Base-by-base conservation (phyloP, 2,329 filamentous ascomycete species). In the Verticillium dahliae region DNA sequence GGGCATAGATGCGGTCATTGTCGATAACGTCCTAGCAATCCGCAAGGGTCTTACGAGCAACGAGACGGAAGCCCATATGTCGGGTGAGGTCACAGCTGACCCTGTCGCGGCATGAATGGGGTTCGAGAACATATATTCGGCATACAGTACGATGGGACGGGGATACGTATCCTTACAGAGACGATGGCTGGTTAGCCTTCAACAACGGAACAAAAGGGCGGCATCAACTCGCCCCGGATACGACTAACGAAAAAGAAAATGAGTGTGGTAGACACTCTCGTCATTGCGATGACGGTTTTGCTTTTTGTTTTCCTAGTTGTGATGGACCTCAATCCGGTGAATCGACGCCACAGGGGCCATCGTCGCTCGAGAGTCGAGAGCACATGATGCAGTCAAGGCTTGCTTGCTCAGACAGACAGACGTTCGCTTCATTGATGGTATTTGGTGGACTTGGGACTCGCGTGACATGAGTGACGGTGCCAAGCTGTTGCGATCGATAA, bases 1-100 rank as follows among this genome's bases (percentile, higher is more conserved):
- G 75, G 94, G 95, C 57, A 97, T 99, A 64, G 95, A 99, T 72
- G 95, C 95, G 1, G 94, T 99, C 60, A 99, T 99, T 71, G 95
- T 98, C 14, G 95, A 99, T 73, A 95, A 87, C 65, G 94, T 99
- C 3, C 84, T 98, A 35, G 91, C 91, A 50, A 97, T 99, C 67
- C 87, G 94, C 56, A 92, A 97, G 75, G 94, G 92, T 1, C 82
- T 99, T 64, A 95, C 91, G 1, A 76, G 71, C 38, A 70, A 69
- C n/a, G 63, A 72, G 37, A 39, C 45, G 13, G 58, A 60, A 56
- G 54, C n/a, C n/a, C 1, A 56, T 6, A 33, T 60, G 35, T 59
- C 68, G 68, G 52, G 69, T 62, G 59, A 59, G 64, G 62, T 33
- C 31, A 22, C 31, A 2, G 31, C 52, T 13, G 60, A 62, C 4